phyloP scores from a whole-genome alignment of 2,329 filamentous ascomycete genomes.

The Stromatinia cepivora region DNA sequence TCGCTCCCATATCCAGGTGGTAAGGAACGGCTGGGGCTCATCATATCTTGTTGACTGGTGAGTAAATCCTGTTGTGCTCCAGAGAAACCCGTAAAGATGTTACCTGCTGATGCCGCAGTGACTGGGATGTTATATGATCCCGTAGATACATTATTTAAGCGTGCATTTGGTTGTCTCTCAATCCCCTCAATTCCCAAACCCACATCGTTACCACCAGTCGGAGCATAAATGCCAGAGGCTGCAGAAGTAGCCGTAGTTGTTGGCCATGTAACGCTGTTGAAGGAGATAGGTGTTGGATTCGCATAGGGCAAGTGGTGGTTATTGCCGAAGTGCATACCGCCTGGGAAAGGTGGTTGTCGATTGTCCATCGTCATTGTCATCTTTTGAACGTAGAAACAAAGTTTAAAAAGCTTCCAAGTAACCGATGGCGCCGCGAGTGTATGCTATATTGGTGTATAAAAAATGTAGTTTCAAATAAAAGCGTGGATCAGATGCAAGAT shows the following conservation, averaged over 20 bases:
- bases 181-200: conserved; percentile 58
- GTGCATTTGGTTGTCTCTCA: conserved; percentile 58
- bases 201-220: conserved; percentile 53
- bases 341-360: conserved; percentile 66
- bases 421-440: not conserved
- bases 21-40: conserved; percentile 60
- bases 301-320: conserved; percentile 71
- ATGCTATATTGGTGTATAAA: conserved; percentile 20
- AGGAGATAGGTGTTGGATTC: conserved; percentile 35
- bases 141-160: conserved; percentile 61
- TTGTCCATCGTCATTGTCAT: conserved; percentile 97
- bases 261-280: conserved; percentile 81
- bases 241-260: conserved; percentile 55
- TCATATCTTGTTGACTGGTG: conserved; percentile 71
- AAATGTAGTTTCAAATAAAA: conserved; percentile 29
- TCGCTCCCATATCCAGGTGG: conserved; percentile 68
- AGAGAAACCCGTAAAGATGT: conserved; percentile 55
- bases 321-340: conserved; percentile 63
- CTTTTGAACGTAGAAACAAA: conserved; percentile 29
- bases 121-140: conserved; percentile 72
- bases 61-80: conserved; percentile 64
- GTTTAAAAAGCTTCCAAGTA: conserved; percentile 24
- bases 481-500: conserved; percentile 41
- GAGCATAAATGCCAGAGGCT: conserved; percentile 61
- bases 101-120: conserved; percentile 72